A percentile compares a stretch with the other conserved stretches of the same genome.
These are phyloP conservation scores for Fusarium nanum DNA, from an alignment of 2,329 filamentous ascomycete species.

Conservation along the genomic window DNA sequence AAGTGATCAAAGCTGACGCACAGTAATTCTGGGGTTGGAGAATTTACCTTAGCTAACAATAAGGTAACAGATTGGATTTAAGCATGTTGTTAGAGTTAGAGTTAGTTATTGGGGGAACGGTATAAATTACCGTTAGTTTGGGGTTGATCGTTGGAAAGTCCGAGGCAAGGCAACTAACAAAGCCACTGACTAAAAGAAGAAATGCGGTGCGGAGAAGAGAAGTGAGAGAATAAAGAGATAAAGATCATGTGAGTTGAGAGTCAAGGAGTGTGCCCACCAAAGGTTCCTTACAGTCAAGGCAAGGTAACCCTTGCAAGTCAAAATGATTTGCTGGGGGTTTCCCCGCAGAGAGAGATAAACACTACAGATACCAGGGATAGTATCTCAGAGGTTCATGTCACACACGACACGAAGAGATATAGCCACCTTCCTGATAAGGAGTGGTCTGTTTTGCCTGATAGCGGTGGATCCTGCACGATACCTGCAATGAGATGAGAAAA, in stretches of 20 bases:
- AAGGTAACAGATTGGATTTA: slow-evolving; percentile 38
- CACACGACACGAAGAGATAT: slow-evolving; percentile 2
- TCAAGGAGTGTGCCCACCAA: slow-evolving; percentile 9
- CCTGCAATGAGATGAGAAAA: neutral
- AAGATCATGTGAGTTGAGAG: slow-evolving; percentile 35
- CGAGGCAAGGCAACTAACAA: neutral
- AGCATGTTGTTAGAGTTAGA: slow-evolving; percentile 23
- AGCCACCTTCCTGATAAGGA: slow-evolving; percentile 35
- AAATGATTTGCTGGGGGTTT: slow-evolving; percentile 16
- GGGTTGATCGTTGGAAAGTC: neutral
- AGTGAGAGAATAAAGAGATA: slow-evolving; percentile 15
- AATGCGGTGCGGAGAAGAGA: slow-evolving; percentile 20
- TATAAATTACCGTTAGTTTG: neutral
- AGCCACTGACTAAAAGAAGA: slow-evolving; percentile 21
- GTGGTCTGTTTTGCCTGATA: slow-evolving; percentile 24
- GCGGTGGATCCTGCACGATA: slow-evolving; percentile 24
- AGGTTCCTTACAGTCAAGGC: neutral
- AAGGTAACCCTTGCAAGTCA: neutral
- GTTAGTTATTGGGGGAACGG: slow-evolving; percentile 6
- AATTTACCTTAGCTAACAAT: slow-evolving; percentile 39
- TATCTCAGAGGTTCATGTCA: slow-evolving; percentile 16
- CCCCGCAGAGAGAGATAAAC: slow-evolving; percentile 43
- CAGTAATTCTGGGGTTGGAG: slow-evolving; percentile 21
- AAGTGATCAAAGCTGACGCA: slow-evolving; percentile 13
- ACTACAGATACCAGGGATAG: slow-evolving; percentile 14